Conservation (phyloP, 371 early-diverging fungal species). For the Mucor plumbeus region DNA sequence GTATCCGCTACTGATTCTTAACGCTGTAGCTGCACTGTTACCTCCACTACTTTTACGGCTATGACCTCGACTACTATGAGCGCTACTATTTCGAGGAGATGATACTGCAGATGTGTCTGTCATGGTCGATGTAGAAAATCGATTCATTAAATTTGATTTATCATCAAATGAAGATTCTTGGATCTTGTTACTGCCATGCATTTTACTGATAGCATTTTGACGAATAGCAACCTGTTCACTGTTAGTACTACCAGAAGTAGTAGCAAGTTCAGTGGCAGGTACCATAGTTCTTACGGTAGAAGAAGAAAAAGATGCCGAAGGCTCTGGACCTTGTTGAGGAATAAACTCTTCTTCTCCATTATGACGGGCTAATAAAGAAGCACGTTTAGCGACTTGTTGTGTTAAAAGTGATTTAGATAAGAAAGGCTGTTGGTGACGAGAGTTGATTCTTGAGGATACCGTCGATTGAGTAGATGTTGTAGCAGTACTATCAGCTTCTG, state of each 20-base stretch:
- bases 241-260: background rate
- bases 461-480: conserved; percentile 6
- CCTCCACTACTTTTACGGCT: conserved; percentile 30
- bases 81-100: conserved; percentile 16
- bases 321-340: conserved; percentile 24
- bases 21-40: conserved; percentile 26
- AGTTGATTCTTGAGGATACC: background rate
- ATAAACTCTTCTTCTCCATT: conserved; percentile 3
- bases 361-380: conserved; percentile 7
- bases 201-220: conserved; percentile 17
- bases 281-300: conserved; percentile 32
- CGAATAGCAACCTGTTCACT: conserved; percentile 12
- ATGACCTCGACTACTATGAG: conserved; percentile 15
- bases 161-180: conserved; percentile 15
- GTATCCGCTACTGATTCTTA: conserved; percentile 19
- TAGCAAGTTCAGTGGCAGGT: conserved; percentile 12
- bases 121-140: conserved; percentile 12
- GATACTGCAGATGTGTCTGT: background rate
- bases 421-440: conserved; percentile 18
- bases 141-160: conserved; percentile 3
- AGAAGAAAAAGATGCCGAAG: conserved; percentile 32
- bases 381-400: conserved; percentile 20
- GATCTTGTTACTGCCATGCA: conserved; percentile 21
- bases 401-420: conserved; percentile 24
- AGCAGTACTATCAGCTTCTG: conserved; percentile 17